Percentiles rank a stretch among this genome's conserved stretches.
These are phyloP conservation scores for Leishmania braziliensis DNA, from an alignment of 208 protist species.

Conservation along the genomic window DNA sequence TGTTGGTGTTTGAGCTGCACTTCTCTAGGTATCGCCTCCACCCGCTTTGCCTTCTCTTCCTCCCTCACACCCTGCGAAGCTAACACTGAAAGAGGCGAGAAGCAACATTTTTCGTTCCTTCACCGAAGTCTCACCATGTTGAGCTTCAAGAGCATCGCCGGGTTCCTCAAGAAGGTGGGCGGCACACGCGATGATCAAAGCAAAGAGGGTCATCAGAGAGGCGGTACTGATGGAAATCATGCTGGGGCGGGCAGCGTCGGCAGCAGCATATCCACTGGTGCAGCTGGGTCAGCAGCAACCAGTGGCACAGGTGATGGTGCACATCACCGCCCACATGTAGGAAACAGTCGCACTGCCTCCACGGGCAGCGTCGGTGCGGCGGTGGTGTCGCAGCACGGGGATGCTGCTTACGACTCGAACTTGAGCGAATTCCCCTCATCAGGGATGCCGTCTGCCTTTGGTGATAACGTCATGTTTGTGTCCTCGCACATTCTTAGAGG, in stretches of 20 bases:
- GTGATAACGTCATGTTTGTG: constrained; percentile 31
- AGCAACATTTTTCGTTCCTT: not conserved
- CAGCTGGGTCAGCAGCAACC: not conserved
- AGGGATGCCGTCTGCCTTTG: constrained; percentile 36
- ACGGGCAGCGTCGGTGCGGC: not conserved
- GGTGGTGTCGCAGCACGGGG: not conserved
- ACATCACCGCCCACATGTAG: constrained; percentile 2
- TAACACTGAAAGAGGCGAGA: not conserved
- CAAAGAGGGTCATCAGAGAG: constrained; percentile 11
- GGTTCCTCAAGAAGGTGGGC: constrained; percentile 61
- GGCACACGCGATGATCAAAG: constrained; percentile 22
- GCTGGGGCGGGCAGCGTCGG: not conserved
- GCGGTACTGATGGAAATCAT: not conserved
- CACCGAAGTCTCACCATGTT: constrained; percentile 34
- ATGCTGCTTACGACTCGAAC: constrained; percentile 1
- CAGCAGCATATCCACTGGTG: not conserved
- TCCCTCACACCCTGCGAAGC: not conserved
- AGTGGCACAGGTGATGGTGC: not conserved
- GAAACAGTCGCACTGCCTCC: not conserved
- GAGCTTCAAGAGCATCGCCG: constrained; percentile 56
- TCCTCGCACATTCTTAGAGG: constrained; percentile 44
- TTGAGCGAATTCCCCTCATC: constrained; percentile 22
- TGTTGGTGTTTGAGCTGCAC: not conserved
- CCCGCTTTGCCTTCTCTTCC: not conserved
- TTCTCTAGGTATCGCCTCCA: not conserved